Conservation (phyloP, 441 rosid genomes). For the Populus hybrid region DNA sequence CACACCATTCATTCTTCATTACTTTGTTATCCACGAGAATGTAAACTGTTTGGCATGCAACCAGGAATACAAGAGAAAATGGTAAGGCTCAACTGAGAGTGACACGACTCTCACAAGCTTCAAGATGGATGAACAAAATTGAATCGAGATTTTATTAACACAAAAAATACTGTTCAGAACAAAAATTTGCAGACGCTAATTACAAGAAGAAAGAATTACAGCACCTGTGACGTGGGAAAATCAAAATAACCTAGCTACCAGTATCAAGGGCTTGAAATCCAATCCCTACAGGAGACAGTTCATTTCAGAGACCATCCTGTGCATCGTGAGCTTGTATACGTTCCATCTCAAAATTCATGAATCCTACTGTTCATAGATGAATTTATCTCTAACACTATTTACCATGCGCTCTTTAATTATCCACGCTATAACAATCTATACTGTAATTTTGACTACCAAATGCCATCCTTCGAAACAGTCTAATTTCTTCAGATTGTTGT, state of each 20-base stretch:
- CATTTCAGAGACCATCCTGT: background rate
- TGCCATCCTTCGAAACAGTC: conserved; percentile 87
- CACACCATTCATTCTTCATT: too few species aligned
- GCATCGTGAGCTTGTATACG: background rate
- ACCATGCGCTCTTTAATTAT: conserved; percentile 27
- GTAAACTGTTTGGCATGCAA: background rate
- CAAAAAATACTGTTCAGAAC: background rate
- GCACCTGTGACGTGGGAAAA: conserved; percentile 3
- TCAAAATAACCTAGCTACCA: conserved; percentile 22
- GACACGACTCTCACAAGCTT: background rate
- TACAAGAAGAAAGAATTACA: conserved; percentile 29
- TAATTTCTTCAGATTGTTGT: conserved; percentile 79
- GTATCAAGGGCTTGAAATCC: conserved; percentile 22
- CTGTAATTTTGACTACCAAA: conserved; percentile 83
- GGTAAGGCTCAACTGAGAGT: background rate
- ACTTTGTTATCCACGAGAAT: background rate
- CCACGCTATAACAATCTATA: conserved; percentile 45
- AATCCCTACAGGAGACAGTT: background rate
- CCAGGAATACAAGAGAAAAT: background rate
- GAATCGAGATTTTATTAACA: conserved; percentile 12
- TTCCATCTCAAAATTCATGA: conserved; percentile 7
- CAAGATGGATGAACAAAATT: conserved; percentile 3
- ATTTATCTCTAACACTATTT: conserved; percentile 24
- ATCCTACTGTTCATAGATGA: conserved; percentile 7
- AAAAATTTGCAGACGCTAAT: conserved; percentile 23